Percentiles rank a stretch among this genome's conserved stretches.
These are phyloP conservation scores for Xeromyces bisporus DNA, from an alignment of 495 filamentous ascomycete species.

Conservation along the genomic window DNA sequence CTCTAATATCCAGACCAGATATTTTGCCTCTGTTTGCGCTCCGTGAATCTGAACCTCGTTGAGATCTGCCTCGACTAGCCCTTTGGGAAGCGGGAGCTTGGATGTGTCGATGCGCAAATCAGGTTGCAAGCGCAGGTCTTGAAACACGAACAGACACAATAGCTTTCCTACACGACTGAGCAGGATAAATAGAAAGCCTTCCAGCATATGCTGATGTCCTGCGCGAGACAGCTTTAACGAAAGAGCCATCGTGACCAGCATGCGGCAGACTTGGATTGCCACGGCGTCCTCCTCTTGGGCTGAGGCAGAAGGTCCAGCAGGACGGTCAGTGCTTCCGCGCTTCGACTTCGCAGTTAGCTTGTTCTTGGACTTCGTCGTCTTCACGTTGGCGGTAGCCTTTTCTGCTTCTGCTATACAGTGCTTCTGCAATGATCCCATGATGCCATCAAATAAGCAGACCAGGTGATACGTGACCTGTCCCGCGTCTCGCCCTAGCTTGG, in stretches of 20 bases:
- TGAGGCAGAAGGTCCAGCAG: neutral
- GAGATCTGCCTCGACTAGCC: conserved; percentile 10
- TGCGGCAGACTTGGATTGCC: conserved; percentile 5
- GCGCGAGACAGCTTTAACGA: conserved; percentile 10
- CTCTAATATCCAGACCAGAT: conserved; percentile 24
- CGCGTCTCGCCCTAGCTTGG: conserved; percentile 6
- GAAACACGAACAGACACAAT: conserved; percentile 23
- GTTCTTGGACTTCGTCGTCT: neutral
- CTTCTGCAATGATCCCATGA: conserved; percentile 14
- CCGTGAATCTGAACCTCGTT: conserved; percentile 8
- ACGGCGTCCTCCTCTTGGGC: conserved; percentile 7
- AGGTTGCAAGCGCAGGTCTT: conserved; percentile 11
- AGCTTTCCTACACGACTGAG: conserved; percentile 21
- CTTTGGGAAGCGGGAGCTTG: conserved; percentile 14
- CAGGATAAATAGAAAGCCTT: conserved; percentile 21
- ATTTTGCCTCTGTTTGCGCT: conserved; percentile 15
- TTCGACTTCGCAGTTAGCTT: conserved; percentile 3
- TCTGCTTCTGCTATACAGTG: conserved; percentile 7
- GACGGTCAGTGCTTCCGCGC: neutral
- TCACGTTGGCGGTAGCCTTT: neutral
- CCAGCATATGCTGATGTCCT: conserved; percentile 17
- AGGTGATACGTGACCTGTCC: conserved; percentile 22
- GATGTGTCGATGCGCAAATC: conserved; percentile 8
- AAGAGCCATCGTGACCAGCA: conserved; percentile 16
- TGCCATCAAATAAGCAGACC: conserved; percentile 23